Base-by-base conservation (phyloP, 129 eudicot species). In the Gnaphalium uliginosum region DNA sequence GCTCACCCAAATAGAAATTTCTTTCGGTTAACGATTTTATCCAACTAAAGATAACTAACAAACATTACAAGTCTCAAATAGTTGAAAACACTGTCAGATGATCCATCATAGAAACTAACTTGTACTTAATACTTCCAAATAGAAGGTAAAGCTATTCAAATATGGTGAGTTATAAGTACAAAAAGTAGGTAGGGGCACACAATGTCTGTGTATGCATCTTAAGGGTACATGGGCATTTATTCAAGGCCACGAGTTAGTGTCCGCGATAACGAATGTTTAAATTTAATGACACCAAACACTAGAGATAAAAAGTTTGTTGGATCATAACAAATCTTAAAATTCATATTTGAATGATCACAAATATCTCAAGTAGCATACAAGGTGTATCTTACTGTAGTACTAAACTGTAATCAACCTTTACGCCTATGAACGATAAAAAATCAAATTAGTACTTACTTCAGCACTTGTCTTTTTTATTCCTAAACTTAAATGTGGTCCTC, bases 401-500 rank as follows among this genome's bases (percentile, higher is more conserved):
- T 18, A 29, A 75, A 50, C 1, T 29, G 22, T 46, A 62, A 60
- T 27, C 17, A 53, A 62, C 26, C 63, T 63, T 6, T 15, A 35
- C 53, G 8, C 84, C 30, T 32, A 66, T 25, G 41, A 18, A 72
- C 53, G 13, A 77, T 7, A 59, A 57, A 13, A 18, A 58, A 37
- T n/a, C 54, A 68, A 46, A 64, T 39, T 51, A 25, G 30, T 26
- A 19, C 63, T 37, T 71, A 24, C 76, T 78, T 76, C 76, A 66
- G 79, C 77, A 73, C 72, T 68, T 84, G 78, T 66, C 59, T 77
- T 58, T 80, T 63, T 66, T 72, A 79, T 76, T 81, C 76, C 80
- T 24, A 17, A 85, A 79, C 62, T 41, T 53, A 46, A 79, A 60
- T 81, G 91, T 86, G 96, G 96, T 90, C 93, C 96, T 86, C 83